Conservation (phyloP, 2,329 filamentous ascomycete species). For the Zymoseptoria tritici region DNA sequence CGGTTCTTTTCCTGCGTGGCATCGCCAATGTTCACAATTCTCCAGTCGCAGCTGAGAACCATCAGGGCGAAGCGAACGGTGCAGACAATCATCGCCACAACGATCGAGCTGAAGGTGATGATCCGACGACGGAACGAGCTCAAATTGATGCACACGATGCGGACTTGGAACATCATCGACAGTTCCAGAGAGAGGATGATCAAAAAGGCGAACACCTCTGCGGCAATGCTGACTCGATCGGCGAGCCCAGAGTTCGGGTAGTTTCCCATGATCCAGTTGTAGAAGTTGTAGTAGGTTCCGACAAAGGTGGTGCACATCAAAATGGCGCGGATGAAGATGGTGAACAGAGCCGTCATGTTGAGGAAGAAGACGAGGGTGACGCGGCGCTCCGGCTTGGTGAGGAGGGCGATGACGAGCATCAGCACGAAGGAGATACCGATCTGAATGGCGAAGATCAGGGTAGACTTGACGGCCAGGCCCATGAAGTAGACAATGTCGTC, state of each 20-base stretch:
- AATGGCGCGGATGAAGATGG: conserved; percentile 54
- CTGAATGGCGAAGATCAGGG: conserved; percentile 62
- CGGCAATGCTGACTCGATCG: conserved; percentile 36
- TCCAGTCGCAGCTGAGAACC: conserved; percentile 38
- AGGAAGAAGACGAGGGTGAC: conserved; percentile 57
- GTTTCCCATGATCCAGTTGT: conserved; percentile 24
- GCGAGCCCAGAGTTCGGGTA: conserved; percentile 15
- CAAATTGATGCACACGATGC: conserved; percentile 52
- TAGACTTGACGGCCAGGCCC: conserved; percentile 38
- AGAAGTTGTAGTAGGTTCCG: conserved; percentile 51
- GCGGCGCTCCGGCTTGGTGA: conserved; percentile 61
- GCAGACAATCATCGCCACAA: conserved; percentile 46
- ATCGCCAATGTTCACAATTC: conserved; percentile 16
- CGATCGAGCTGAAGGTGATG: conserved; percentile 42
- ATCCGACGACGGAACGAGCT: conserved; percentile 34
- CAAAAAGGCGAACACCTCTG: conserved; percentile 44
- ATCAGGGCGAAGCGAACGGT: conserved; percentile 48
- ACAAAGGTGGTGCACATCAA: conserved; percentile 55
- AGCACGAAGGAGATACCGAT: conserved; percentile 61
- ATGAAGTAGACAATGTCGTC: conserved; percentile 39
- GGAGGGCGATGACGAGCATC: conserved; percentile 56
- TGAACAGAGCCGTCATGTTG: conserved; percentile 53
- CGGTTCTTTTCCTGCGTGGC: conserved; percentile 8
- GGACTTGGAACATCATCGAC: conserved; percentile 56
- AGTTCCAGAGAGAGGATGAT: conserved; percentile 49